Base-by-base conservation (phyloP, 177 flowering plant genomes). In the Tripterygium wilfordii region DNA sequence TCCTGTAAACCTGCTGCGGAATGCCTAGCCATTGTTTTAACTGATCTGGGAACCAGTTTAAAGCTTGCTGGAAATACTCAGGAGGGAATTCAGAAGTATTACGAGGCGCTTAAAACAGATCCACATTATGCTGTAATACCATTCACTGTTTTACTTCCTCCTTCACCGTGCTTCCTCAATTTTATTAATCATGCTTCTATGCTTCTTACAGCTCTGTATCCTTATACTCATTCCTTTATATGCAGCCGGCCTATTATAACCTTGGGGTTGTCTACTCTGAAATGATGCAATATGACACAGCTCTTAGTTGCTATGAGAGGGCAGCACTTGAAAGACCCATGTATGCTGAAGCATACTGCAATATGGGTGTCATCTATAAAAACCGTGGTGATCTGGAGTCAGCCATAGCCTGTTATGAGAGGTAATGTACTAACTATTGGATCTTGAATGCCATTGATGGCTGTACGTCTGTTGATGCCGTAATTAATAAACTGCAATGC, bases 311-410 rank as follows among this genome's bases (percentile, higher is more conserved):
- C 71, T 94, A 94, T 61, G 97, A 89, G 78, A 89, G 87, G 71
- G 99, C 99, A 61, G 99, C 90, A 32, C 19, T 65, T 8, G 95
- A 83, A 71, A 84, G 96, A 66, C 99, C 99, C 10, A 85, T 85
- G 99, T 94, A 94, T 77, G 97, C 99, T 46, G 97, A 94, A 71
- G 99, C 99, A 59, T 94, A 80, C 68, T 94, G 99, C 65, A 94
- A 94, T 65, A 94, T 94, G 99, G 99, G 99, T 60, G 99, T 94
- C 52, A 89, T 94, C 36, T 89, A 63, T 53, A 89, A 94, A 62
- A 94, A 94, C 59, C 95, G 97, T 28, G 96, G 97, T 22, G 95
- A 89, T 42, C 58, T 94, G 65, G 96, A 89, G 58, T 60, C 88
- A 1, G 95, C 99, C 47, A 79, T 94, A 66, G 75, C 95, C 52